These are phyloP conservation scores for Chrysopogon serrulatus DNA, from an alignment of 176 grass and related monocot genomes.

Conservation along the genomic window DNA sequence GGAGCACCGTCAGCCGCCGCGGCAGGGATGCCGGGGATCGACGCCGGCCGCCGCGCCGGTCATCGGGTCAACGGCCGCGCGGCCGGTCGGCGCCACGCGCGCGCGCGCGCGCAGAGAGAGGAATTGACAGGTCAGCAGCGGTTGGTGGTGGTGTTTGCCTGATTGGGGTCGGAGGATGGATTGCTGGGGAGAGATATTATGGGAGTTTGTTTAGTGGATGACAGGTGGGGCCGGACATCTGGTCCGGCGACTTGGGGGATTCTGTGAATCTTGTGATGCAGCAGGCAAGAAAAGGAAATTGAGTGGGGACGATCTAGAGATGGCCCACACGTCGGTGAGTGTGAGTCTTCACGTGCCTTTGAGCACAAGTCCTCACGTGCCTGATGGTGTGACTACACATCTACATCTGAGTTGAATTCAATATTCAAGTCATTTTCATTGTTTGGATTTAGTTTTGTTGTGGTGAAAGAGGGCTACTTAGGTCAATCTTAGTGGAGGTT, in stretches of 20 bases:
- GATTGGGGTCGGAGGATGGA: not conserved
- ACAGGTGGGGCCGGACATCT: not conserved
- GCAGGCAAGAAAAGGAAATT: too few species aligned
- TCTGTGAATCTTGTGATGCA: not conserved
- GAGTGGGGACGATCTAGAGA: too few species aligned
- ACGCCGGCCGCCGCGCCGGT: not conserved
- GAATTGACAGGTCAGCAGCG: not conserved
- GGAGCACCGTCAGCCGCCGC: slow-evolving; percentile 62
- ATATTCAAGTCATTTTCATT: too few species aligned
- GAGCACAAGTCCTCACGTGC: too few species aligned
- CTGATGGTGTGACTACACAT: too few species aligned
- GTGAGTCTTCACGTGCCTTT: too few species aligned
- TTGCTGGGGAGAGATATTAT: not conserved
- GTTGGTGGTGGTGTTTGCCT: too few species aligned
- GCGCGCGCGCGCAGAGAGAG: not conserved
- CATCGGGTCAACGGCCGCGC: slow-evolving; percentile 4
- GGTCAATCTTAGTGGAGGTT: too few species aligned
- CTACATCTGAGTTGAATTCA: too few species aligned
- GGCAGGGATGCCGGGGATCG: not conserved
- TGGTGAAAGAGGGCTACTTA: too few species aligned
- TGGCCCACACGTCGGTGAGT: too few species aligned
- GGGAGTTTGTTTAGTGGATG: not conserved
- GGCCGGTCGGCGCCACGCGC: not conserved
- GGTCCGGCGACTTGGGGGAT: not conserved
- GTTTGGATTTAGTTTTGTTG: too few species aligned